Base-by-base conservation (phyloP, 768 basidiomycete genomes). In the Cytidiella melzeri region DNA sequence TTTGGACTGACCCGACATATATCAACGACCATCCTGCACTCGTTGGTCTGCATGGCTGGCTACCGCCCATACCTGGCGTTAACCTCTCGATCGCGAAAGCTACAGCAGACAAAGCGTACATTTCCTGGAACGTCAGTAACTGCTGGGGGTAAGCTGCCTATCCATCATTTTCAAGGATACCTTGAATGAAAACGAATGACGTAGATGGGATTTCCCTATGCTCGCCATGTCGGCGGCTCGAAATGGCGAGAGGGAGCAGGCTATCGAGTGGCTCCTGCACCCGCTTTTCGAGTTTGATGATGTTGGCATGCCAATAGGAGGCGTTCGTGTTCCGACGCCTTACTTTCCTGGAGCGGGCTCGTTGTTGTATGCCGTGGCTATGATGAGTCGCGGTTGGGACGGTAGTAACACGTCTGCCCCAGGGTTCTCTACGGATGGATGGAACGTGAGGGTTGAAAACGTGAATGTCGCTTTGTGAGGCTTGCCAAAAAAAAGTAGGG, bases 381-480 rank as follows among this genome's bases (percentile, higher is more conserved):
- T 80, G 72, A 80, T 82, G 79, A 73, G 76, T 13, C 65, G 54
- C 24, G 80, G 80, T 0, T 82, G 80, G 80, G 79, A 80, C 58
- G 71, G 70, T 4, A 69, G 64, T 49, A 53, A 55, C n/a, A 61
- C 56, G 9, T 39, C 41, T 9, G 67, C 68, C 11, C 73, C 73
- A 15, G 74, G 73, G 5, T 73, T 75, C 57, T 71, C 74, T 5
- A 51, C 21, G 13, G 37, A 55, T 9, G 69, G 72, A 1, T 75
- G 73, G 73, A 58, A 59, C 42, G 66, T 74, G 19, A 60, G 55
- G 18, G 58, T 57, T 0, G 73, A 74, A 55, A 64, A 64, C 2
- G 41, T 74, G 9, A 66, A 61, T 40, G 63, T 51, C 39, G 67
- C 71, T 23, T 51, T 74, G 44, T 74, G 40, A 53, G 9, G 12